phyloP scores from a whole-genome alignment of 176 grass and related monocot genomes.

The Elaeis guineensis region DNA sequence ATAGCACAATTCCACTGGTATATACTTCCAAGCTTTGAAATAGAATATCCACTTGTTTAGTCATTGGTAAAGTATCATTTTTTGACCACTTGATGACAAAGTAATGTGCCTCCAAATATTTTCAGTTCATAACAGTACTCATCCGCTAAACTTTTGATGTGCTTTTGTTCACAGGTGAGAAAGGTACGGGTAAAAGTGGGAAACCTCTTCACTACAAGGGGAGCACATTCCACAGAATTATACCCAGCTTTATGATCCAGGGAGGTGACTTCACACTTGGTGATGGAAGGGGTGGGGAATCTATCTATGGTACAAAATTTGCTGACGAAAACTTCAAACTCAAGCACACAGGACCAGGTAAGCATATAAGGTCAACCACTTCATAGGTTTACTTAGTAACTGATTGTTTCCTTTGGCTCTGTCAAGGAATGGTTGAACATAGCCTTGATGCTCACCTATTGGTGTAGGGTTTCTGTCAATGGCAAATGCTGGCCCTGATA shows the following conservation, averaged over 20 bases:
- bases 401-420: neutral
- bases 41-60: too few species aligned
- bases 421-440: too few species aligned
- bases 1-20: too few species aligned
- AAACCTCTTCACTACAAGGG: constrained; percentile 96
- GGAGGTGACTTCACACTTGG: constrained; percentile 97
- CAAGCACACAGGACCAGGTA: constrained; percentile 96
- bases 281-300: constrained; percentile 90
- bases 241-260: constrained; percentile 97
- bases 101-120: too few species aligned
- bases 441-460: neutral
- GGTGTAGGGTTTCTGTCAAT: constrained; percentile 71
- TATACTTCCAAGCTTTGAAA: too few species aligned
- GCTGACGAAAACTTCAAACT: constrained; percentile 95
- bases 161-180: constrained; percentile 60
- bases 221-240: constrained; percentile 86
- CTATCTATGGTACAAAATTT: constrained; percentile 84
- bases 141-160: neutral
- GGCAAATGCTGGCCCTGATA: constrained; percentile 84
- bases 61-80: too few species aligned
- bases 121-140: too few species aligned
- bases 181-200: constrained; percentile 76
- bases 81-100: too few species aligned
- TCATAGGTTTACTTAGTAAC: neutral
- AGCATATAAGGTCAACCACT: neutral